phyloP scores from a whole-genome alignment of 2,329 filamentous ascomycete species.

The Chaetomium strumarium region DNA sequence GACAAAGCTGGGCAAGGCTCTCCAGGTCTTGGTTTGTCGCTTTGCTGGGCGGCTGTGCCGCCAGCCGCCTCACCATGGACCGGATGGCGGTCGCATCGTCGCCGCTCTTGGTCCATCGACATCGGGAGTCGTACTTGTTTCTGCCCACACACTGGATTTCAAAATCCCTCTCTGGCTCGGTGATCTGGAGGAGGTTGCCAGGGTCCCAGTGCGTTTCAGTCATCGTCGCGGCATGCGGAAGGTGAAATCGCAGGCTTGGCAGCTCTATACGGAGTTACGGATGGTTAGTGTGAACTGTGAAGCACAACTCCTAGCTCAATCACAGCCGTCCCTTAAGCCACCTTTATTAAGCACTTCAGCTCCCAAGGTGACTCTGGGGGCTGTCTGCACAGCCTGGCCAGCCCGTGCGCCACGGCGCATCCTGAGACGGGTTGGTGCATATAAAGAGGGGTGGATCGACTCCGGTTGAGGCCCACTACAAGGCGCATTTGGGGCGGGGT shows the following conservation, averaged over 20 bases:
- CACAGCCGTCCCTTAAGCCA: too few relatives aligned
- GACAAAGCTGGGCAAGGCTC: not conserved
- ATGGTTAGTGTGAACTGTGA: too few relatives aligned
- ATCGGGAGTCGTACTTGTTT: not conserved
- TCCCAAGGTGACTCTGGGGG: too few relatives aligned
- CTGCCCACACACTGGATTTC: not conserved
- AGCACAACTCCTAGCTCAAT: too few relatives aligned
- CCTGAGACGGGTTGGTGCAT: too few relatives aligned
- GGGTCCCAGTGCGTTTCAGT: conserved; percentile 5
- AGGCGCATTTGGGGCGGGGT: too few relatives aligned
- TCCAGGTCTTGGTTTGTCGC: not conserved
- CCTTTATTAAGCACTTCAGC: too few relatives aligned
- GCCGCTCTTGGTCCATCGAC: not conserved
- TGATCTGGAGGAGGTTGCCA: not conserved
- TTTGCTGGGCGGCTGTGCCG: not conserved
- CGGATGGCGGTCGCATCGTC: not conserved
- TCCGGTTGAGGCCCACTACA: too few relatives aligned
- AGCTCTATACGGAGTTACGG: not conserved
- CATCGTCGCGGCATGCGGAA: not conserved
- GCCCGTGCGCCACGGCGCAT: too few relatives aligned
- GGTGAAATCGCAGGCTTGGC: too few relatives aligned
- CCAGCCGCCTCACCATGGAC: not conserved
- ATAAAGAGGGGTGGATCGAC: too few relatives aligned
- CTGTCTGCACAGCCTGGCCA: too few relatives aligned
- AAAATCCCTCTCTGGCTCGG: not conserved